Percentiles rank a stretch among this genome's conserved stretches.
These are phyloP conservation scores for Adansonia madagascariensis DNA, from an alignment of 441 rosid genomes.

Conservation along the genomic window DNA sequence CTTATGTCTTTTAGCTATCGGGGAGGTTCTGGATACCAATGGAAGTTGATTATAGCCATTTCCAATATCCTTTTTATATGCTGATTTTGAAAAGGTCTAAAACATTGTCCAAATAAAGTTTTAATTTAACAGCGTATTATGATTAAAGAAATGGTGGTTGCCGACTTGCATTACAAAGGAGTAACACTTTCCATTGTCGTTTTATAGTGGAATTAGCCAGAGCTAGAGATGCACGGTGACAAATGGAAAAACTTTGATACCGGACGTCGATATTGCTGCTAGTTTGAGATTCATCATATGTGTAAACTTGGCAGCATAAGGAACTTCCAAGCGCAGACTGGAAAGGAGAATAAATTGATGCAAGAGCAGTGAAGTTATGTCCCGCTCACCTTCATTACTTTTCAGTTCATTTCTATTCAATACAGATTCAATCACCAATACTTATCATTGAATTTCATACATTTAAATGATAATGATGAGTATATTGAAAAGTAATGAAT, in stretches of 20 bases:
- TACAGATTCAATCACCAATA: too few species aligned
- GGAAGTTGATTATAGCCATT: conserved; percentile 8
- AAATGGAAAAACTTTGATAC: too few species aligned
- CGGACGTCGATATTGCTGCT: background rate
- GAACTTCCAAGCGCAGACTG: background rate
- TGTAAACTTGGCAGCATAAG: background rate
- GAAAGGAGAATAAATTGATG: too few species aligned
- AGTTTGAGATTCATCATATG: too few species aligned
- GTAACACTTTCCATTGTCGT: background rate
- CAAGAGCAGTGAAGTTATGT: too few species aligned
- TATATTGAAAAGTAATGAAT: too few species aligned
- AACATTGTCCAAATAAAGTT: conserved; percentile 13
- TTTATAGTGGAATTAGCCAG: background rate
- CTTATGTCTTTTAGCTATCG: background rate
- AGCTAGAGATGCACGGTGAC: too few species aligned
- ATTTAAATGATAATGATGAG: too few species aligned
- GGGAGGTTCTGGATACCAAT: background rate
- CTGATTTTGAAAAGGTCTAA: background rate
- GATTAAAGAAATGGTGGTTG: conserved; percentile 4
- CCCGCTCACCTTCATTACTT: too few species aligned
- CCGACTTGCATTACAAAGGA: conserved; percentile 16
- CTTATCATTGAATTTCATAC: too few species aligned
- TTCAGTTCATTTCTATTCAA: too few species aligned
- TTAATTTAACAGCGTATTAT: background rate
- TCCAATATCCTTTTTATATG: background rate